phyloP scores from a whole-genome alignment of 805 yeast species.

The Candida easanensis region DNA sequence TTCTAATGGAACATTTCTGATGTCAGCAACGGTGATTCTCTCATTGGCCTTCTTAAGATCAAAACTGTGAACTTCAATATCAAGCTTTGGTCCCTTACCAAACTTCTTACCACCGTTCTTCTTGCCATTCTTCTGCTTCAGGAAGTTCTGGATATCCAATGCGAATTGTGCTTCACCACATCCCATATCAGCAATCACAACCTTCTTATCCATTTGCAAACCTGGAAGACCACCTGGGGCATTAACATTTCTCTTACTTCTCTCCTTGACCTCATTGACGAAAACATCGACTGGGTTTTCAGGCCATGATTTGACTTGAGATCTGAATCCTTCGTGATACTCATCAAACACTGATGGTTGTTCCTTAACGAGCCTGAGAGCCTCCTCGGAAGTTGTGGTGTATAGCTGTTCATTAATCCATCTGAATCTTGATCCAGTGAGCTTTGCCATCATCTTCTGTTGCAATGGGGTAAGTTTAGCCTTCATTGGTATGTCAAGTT shows the following conservation, averaged over 20 bases:
- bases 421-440: constrained; percentile 92
- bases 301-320: constrained; percentile 97
- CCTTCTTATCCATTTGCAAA: constrained; percentile 42
- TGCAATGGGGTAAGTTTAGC: constrained; percentile 78
- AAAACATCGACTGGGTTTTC: constrained; percentile 96
- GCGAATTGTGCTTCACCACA: constrained; percentile 97
- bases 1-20: constrained; percentile 80
- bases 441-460: constrained; percentile 91
- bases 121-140: constrained; percentile 33
- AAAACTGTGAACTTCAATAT: constrained; percentile 76
- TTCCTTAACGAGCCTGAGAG: constrained; percentile 64
- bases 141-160: constrained; percentile 53
- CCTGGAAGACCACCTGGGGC: constrained; percentile 98
- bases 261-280: constrained; percentile 61
- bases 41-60: constrained; percentile 89
- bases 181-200: constrained; percentile 97
- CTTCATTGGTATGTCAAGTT: constrained; percentile 25
- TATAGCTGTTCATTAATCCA: constrained; percentile 99
- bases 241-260: constrained; percentile 66
- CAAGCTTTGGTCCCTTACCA: constrained; percentile 31
- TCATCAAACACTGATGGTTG: constrained; percentile 92
- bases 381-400: constrained; percentile 76
- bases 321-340: constrained; percentile 91
- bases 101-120: constrained; percentile 36
- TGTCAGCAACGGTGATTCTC: constrained; percentile 94